Base-by-base conservation (phyloP, 148 eudicot genomes). In the Diospyros kaki region DNA sequence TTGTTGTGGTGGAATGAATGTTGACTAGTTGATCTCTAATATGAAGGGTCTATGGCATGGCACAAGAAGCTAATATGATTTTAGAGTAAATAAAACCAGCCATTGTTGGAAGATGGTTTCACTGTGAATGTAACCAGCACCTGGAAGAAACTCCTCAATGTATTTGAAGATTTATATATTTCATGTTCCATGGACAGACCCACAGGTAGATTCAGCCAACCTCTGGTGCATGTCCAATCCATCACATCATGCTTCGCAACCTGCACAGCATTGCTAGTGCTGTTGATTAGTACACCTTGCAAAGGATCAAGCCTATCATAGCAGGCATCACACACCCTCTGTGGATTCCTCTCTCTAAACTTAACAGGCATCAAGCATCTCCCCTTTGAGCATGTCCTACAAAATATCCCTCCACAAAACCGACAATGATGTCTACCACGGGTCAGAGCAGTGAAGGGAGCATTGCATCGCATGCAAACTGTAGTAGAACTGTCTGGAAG, bases 381-480 rank as follows among this genome's bases (percentile, higher is more conserved):
- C 62, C 99, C 99, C 64, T 89, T 91, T 13, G 97, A 84, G 87
- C 99, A 96, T 46, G 67, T 75, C 83, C 97, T 86, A 81, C 99
- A 96, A 75, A 96, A 96, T 28, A 96, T 80, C 15, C 98, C 97
- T 72, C 99, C 98, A 84, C 99, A 96, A 70, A 96, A 96, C 58
- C 99, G 93, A 78, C 99, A 96, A 73, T 96, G 99, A 88, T 96
- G 99, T 69, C 99, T 87, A 28, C 94, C 94, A 52, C 98, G 89
- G 60, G 94, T 88, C 66, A 93, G 70, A 40, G 97, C 91, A 40
- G 97, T 91, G 70, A 93, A 93, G 3, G 88, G 90, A 78, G 94
- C 90, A 79, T 70, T 83, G 77, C 99, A 96, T 83, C 93, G 98
- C 99, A 96, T 96, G 82, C 99, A 96, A 68, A 58, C 88, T 40